A percentile compares a stretch with the other conserved stretches of the same genome.
phyloP scores from a whole-genome alignment of 768 basidiomycete genomes.

The Leccinum arenicola region DNA sequence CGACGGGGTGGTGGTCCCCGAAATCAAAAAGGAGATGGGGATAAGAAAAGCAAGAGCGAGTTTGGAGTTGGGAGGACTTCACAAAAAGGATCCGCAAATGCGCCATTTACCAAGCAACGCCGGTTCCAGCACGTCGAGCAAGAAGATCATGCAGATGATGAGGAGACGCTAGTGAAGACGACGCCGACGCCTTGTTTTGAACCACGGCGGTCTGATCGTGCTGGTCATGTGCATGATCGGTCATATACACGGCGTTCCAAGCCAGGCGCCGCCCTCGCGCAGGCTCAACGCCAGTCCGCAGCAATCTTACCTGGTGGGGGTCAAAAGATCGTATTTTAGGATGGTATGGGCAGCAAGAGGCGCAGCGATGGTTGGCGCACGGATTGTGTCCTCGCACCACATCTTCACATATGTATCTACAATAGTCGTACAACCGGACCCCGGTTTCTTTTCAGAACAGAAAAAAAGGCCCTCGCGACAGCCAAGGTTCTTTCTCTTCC shows the following conservation, averaged over 20 bases:
- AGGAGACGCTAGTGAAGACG: not conserved
- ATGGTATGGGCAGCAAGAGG: not conserved
- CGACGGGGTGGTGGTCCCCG: constrained; percentile 61
- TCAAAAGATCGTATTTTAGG: constrained; percentile 69
- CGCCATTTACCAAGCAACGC: constrained; percentile 1
- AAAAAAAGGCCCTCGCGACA: too few species aligned
- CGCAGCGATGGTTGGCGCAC: not conserved
- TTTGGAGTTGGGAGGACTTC: constrained; percentile 9
- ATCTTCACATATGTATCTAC: too few species aligned
- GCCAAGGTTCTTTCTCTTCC: too few species aligned
- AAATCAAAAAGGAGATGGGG: constrained; percentile 23
- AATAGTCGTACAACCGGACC: too few species aligned
- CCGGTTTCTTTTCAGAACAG: too few species aligned
- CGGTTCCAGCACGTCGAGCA: constrained; percentile 3
- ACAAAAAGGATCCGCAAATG: not conserved
- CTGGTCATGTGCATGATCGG: constrained; percentile 8
- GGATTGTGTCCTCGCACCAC: not conserved
- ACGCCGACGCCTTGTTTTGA: not conserved
- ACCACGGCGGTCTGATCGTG: constrained; percentile 7
- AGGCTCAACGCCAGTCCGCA: constrained; percentile 71
- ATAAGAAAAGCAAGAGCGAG: constrained; percentile 7
- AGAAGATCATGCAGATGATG: constrained; percentile 6
- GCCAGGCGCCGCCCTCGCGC: constrained; percentile 79
- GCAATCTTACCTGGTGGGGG: constrained; percentile 67
- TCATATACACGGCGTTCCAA: constrained; percentile 45